Evolutionary conservation across 2,329 filamentous ascomycete genomes (phyloP).

Genomic region (Phyllosticta citribraziliensis): DNA sequence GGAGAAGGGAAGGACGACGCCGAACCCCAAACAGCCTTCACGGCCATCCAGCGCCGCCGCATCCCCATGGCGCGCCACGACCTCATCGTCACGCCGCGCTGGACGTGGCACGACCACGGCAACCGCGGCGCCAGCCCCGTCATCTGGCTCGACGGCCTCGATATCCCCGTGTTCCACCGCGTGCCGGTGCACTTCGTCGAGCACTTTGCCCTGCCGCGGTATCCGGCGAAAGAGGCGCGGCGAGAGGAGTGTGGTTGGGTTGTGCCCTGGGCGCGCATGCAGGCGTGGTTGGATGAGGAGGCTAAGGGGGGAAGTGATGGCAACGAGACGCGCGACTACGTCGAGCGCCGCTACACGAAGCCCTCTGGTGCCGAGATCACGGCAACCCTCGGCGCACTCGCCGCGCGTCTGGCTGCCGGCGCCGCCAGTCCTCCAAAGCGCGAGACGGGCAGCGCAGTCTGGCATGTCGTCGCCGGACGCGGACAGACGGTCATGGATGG

Average conservation of each 20-base stretch:
- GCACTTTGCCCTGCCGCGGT: conserved; percentile 38
- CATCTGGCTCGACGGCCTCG: conserved; percentile 49
- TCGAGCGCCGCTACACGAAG: conserved; percentile 21
- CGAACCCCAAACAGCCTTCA: conserved; percentile 40
- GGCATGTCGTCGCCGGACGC: conserved; percentile 42
- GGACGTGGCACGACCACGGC: conserved; percentile 53
- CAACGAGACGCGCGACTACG: background rate
- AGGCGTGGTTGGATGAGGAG: conserved; percentile 29
- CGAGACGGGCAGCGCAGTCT: conserved; percentile 45
- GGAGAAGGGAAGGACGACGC: background rate
- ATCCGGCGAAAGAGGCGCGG: conserved; percentile 40
- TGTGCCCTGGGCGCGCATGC: conserved; percentile 41
- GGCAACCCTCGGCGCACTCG: conserved; percentile 30
- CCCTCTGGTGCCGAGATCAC: conserved; percentile 26
- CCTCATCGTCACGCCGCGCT: conserved; percentile 47
- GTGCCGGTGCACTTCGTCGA: conserved; percentile 47
- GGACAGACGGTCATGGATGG: conserved; percentile 35
- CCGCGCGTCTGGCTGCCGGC: conserved; percentile 34
- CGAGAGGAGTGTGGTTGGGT: conserved; percentile 34
- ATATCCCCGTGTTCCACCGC: conserved; percentile 43
- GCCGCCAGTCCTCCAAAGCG: conserved; percentile 28
- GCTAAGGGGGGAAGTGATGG: background rate
- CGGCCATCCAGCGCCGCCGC: conserved; percentile 45
- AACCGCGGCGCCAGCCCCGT: conserved; percentile 46
- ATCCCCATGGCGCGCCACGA: conserved; percentile 45